A percentile compares a stretch with the other conserved stretches of the same genome.
Evolutionary conservation across 2,329 filamentous ascomycete species (phyloP).

Genomic region (Penicillium sp.): DNA sequence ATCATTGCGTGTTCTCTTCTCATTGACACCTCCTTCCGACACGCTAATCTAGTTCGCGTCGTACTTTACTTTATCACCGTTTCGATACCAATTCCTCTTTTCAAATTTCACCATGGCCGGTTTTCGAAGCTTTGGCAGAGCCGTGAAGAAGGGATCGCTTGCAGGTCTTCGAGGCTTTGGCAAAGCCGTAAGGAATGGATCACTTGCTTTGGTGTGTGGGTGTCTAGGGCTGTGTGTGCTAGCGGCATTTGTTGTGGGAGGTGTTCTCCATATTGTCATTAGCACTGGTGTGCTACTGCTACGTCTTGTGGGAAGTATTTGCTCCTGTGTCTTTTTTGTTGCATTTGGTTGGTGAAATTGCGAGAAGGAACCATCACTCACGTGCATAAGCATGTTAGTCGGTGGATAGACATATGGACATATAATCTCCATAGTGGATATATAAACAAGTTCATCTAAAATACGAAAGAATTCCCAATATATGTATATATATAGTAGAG

Average conservation of each 20-base stretch:
- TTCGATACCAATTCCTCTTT: not conserved
- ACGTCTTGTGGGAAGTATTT: not conserved
- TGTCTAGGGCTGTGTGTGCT: not conserved
- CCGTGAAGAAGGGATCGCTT: not conserved
- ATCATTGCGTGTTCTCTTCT: no score
- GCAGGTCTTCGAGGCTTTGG: not conserved
- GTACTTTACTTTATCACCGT: not conserved
- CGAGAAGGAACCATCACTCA: not conserved
- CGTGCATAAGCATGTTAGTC: not conserved
- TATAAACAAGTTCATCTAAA: not conserved
- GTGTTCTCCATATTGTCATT: not conserved
- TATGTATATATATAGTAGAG: not conserved
- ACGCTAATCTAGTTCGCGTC: not conserved
- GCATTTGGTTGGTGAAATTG: no score
- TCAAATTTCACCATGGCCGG: not conserved
- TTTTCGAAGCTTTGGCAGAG: not conserved
- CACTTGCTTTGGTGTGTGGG: no score
- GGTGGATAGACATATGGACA: not conserved
- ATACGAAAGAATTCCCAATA: not conserved
- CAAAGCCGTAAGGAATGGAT: not conserved
- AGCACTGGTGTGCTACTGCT: not conserved
- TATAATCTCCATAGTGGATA: not conserved
- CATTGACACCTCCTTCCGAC: not conserved
- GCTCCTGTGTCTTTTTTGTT: not conserved
- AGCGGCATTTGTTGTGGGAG: not conserved